phyloP scores from a whole-genome alignment of 1,139 yeast species.

The Geotrichum candidum region DNA sequence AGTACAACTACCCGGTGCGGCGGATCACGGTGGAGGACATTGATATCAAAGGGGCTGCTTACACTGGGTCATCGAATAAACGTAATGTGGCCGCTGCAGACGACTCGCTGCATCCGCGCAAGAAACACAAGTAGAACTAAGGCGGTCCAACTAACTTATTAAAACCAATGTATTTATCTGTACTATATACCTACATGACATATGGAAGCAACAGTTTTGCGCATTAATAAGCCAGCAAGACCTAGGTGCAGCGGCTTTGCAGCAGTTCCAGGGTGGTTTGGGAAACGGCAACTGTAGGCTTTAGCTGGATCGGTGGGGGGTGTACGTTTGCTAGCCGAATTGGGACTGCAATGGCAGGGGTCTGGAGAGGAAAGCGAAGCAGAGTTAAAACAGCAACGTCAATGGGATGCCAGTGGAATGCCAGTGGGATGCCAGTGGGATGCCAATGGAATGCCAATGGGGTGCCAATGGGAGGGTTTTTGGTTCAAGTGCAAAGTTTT shows the following conservation, averaged over 20 bases:
- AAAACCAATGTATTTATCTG: background rate
- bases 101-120: background rate
- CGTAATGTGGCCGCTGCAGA: background rate
- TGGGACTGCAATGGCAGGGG: background rate
- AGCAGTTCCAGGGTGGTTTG: too few relatives aligned
- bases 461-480: too few relatives aligned
- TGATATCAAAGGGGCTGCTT: constrained; percentile 32
- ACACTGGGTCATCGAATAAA: constrained; percentile 8
- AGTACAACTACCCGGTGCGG: constrained; percentile 37
- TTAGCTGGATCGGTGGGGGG: too few relatives aligned
- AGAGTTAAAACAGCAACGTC: too few relatives aligned
- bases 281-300: too few relatives aligned
- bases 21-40: constrained; percentile 38
- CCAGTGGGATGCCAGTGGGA: too few relatives aligned
- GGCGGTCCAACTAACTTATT: background rate
- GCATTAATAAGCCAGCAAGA: too few relatives aligned
- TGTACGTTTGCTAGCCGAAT: background rate
- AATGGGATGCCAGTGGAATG: too few relatives aligned
- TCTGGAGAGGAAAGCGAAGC: background rate
- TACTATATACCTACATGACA: background rate
- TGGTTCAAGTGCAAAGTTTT: too few relatives aligned
- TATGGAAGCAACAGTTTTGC: background rate
- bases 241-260: too few relatives aligned
- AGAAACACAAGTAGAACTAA: background rate
- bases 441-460: too few relatives aligned